Evolutionary conservation across 2,329 filamentous ascomycete genomes (phyloP).

Genomic region (Diaporthe sp.): DNA sequence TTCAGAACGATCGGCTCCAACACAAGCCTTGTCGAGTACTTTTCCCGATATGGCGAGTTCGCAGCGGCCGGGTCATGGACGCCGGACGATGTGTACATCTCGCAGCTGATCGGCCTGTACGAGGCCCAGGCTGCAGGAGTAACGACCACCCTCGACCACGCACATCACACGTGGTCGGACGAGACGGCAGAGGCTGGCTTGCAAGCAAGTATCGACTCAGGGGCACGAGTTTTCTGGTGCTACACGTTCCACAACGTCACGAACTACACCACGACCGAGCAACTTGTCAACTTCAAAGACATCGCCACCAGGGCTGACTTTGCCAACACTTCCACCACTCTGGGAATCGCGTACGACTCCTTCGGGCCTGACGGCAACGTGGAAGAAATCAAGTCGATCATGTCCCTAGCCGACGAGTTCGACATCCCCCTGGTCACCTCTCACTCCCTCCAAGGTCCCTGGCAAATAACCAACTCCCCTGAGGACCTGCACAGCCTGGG

Average conservation of each 20-base stretch:
- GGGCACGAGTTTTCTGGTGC: constrained; percentile 63
- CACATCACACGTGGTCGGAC: constrained; percentile 62
- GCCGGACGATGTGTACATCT: constrained; percentile 61
- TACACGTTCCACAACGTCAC: constrained; percentile 56
- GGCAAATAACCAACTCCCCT: constrained; percentile 56
- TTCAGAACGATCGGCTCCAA: constrained; percentile 67
- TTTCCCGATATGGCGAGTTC: constrained; percentile 56
- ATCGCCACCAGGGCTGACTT: constrained; percentile 50
- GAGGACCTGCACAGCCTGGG: constrained; percentile 53
- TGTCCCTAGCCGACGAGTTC: constrained; percentile 47
- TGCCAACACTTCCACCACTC: constrained; percentile 49
- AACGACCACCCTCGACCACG: constrained; percentile 67
- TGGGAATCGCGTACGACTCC: constrained; percentile 59
- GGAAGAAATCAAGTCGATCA: constrained; percentile 50
- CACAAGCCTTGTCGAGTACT: constrained; percentile 63
- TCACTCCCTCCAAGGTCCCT: constrained; percentile 57
- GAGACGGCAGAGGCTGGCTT: constrained; percentile 60
- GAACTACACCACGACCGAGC: constrained; percentile 53
- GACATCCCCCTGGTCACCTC: constrained; percentile 62
- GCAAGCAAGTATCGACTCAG: constrained; percentile 62
- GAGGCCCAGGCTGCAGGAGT: constrained; percentile 68
- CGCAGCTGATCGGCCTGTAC: constrained; percentile 61
- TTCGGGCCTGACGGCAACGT: constrained; percentile 47
- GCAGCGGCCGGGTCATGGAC: constrained; percentile 51
- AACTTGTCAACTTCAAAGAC: constrained; percentile 56